Percentiles rank a stretch among this genome's conserved stretches.
These are phyloP conservation scores for Aspergillus bertholletiae DNA, from an alignment of 495 filamentous ascomycete genomes.

Conservation along the genomic window DNA sequence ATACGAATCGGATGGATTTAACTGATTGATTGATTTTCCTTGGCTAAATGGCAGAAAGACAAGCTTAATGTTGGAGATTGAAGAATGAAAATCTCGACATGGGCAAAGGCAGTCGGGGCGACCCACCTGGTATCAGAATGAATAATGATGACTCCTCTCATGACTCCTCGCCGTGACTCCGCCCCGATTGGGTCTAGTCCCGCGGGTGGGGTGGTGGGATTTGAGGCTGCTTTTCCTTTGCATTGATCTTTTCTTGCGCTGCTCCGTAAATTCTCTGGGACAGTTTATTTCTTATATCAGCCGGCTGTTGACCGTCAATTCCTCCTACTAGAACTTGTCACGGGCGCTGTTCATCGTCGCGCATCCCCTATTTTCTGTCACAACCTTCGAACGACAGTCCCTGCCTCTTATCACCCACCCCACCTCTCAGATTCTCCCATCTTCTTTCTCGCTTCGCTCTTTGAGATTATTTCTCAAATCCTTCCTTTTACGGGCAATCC, in stretches of 20 bases:
- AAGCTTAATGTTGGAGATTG: not conserved
- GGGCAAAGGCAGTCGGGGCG: no score
- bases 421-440: not conserved
- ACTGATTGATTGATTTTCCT: no score
- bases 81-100: no score
- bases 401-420: slow-evolving; percentile 11
- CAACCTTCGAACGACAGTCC: not conserved
- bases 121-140: slow-evolving; percentile 9
- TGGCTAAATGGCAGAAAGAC: not conserved
- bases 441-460: no score
- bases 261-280: not conserved
- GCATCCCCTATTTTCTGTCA: not conserved
- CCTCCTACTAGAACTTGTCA: not conserved
- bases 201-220: slow-evolving; percentile 11
- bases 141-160: slow-evolving; percentile 7
- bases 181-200: slow-evolving; percentile 20
- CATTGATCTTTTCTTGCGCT: slow-evolving; percentile 6
- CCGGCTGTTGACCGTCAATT: not conserved
- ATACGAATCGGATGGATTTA: not conserved
- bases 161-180: slow-evolving; percentile 14
- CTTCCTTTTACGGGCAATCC: no score
- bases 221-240: slow-evolving; percentile 4
- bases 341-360: not conserved
- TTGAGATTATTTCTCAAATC: not conserved
- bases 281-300: not conserved